Conservation (phyloP, 2,329 filamentous ascomycete species). For the Fusarium fracticaudum region DNA sequence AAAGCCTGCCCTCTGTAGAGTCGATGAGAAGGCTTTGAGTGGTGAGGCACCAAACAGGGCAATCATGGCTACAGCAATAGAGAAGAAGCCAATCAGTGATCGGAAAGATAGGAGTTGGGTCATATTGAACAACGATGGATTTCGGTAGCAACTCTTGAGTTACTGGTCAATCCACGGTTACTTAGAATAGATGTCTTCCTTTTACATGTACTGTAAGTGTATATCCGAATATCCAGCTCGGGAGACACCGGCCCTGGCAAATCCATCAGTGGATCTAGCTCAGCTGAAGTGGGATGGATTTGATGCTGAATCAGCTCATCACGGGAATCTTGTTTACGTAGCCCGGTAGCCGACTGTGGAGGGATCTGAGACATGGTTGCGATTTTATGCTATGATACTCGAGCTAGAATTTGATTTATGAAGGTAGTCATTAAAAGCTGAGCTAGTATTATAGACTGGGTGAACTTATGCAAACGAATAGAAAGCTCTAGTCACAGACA, state of each 20-base stretch:
- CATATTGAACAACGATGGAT: constrained; percentile 21
- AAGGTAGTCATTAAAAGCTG: neutral
- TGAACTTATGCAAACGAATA: neutral
- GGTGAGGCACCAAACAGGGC: constrained; percentile 38
- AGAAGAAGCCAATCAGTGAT: constrained; percentile 33
- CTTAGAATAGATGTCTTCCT: neutral
- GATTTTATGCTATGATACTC: neutral
- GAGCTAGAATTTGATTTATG: neutral
- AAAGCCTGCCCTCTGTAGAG: constrained; percentile 34
- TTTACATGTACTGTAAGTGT: constrained; percentile 10
- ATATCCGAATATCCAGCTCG: constrained; percentile 43
- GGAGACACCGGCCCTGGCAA: neutral
- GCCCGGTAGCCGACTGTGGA: neutral
- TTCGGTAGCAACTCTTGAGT: neutral
- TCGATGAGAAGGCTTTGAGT: constrained; percentile 33
- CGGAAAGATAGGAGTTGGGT: constrained; percentile 32
- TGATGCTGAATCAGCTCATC: constrained; percentile 35
- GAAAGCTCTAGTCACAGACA: neutral
- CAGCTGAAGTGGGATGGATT: constrained; percentile 9
- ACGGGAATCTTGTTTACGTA: neutral
- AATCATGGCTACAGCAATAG: constrained; percentile 35
- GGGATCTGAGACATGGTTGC: neutral
- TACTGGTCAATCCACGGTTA: neutral
- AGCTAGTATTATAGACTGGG: neutral
- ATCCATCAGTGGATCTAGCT: constrained; percentile 28